phyloP scores from a whole-genome alignment of 2,329 filamentous ascomycete species.

The Lachnellula hyalina region DNA sequence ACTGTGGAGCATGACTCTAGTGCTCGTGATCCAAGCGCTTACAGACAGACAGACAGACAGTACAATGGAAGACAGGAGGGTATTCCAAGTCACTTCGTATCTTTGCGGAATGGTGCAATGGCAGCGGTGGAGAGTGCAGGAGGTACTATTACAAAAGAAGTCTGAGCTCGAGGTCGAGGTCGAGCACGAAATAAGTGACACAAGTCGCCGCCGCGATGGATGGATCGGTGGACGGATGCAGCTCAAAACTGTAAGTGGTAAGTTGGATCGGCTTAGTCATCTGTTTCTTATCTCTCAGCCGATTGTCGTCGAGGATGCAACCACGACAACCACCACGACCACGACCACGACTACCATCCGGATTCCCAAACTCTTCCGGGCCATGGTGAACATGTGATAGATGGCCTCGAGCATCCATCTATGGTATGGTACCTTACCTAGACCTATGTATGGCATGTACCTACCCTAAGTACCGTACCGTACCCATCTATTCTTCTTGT shows the following conservation, averaged over 20 bases:
- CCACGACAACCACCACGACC: no score
- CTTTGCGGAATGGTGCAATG: neutral
- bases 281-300: no score
- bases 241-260: neutral
- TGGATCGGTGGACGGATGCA: neutral
- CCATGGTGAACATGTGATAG: no score
- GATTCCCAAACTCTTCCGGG: no score
- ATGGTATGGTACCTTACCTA: no score
- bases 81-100: neutral
- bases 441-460: no score
- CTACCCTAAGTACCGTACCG: no score
- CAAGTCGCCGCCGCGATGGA: neutral
- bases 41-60: neutral
- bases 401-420: no score
- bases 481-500: no score
- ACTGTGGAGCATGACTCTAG: neutral
- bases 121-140: neutral
- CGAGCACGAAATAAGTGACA: neutral
- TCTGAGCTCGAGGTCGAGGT: neutral
- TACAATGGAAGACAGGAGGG: neutral
- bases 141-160: neutral
- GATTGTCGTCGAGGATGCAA: no score
- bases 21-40: slow-evolving; percentile 26
- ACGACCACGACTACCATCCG: no score
- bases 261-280: no score